Base-by-base conservation (phyloP, 768 basidiomycete species). In the Leccinum arenicola region DNA sequence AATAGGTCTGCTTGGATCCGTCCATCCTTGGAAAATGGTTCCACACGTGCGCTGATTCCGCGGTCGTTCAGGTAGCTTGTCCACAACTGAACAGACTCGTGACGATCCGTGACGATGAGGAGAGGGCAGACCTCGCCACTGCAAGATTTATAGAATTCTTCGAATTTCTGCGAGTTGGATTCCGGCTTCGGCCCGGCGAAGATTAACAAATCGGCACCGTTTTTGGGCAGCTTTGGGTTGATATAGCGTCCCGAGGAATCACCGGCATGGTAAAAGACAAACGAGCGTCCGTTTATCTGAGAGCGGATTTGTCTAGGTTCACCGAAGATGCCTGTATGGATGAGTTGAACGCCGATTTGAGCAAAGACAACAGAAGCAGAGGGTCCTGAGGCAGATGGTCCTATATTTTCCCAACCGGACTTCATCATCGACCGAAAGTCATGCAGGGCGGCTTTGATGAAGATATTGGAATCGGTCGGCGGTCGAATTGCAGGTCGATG, bases 401-500 rank as follows among this genome's bases (percentile, higher is more conserved):
- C 68, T 17, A 58, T 54, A 25, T 59, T 66, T 40, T 70, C 70
- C 68, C 66, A 70, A 4, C 68, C 63, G 12, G 66, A 63, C 51
- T 50, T 62, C 54, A 72, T 57, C 58, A 70, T 58, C 35, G 64
- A 72, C 51, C 68, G 70, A 52, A 70, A 63, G 57, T 70, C 69
- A 17, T 51, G 19, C 1, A 70, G 35, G n/a, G 68, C 68, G 17
- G 68, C 68, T 57, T 70, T 71, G 36, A 70, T 68, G 2, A 70
- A 52, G 50, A 56, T 36, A 23, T 66, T 68, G 45, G 62, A 51
- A 14, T 70, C 61, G 25, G 64, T 61, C 6, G 59, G 36, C 3
- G 58, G 65, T 60, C 68, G 68, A 10, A 51, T 62, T 31, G 58
- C 54, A 14, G 50, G 25, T 51, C 43, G 63, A 31, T 53, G 61